Conservation (phyloP, 139 green algal genomes). For the Haematococcus sp. region DNA sequence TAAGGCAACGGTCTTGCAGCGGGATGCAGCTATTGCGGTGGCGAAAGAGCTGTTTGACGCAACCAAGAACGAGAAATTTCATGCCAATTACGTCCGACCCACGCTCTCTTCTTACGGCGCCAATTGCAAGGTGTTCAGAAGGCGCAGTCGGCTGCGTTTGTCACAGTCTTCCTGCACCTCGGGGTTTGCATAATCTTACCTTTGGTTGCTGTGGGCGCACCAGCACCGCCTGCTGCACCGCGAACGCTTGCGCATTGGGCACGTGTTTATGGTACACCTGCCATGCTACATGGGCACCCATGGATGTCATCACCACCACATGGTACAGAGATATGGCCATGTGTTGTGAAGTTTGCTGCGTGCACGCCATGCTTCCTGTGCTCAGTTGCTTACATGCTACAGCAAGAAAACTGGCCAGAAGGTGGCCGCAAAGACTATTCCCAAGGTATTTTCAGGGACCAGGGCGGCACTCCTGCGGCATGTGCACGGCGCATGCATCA, state of each 20-base stretch:
- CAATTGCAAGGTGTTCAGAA: constrained; percentile 37
- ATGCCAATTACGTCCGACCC: not conserved
- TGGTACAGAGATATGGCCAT: too few species aligned
- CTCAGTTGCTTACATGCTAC: not conserved
- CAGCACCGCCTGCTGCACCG: too few species aligned
- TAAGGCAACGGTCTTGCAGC: not conserved
- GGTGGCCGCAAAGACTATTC: constrained; percentile 50
- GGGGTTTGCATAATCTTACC: too few species aligned
- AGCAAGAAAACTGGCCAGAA: constrained; percentile 16
- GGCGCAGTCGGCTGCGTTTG: not conserved
- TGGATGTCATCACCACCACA: too few species aligned
- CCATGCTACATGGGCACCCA: too few species aligned
- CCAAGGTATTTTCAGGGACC: constrained; percentile 37
- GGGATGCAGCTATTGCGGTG: not conserved
- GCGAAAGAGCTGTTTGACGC: constrained; percentile 19
- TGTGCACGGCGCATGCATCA: not conserved
- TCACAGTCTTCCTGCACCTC: too few species aligned
- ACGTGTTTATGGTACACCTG: too few species aligned
- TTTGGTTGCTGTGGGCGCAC: too few species aligned
- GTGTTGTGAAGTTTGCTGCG: too few species aligned
- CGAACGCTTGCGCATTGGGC: too few species aligned
- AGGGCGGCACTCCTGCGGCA: not conserved
- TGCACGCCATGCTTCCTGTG: too few species aligned
- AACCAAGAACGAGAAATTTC: constrained; percentile 10
- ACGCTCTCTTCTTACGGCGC: constrained; percentile 34